A percentile compares a stretch with the other conserved stretches of the same genome.
These are phyloP conservation scores for Piloderma croceum DNA, from an alignment of 768 basidiomycete species.

Conservation along the genomic window DNA sequence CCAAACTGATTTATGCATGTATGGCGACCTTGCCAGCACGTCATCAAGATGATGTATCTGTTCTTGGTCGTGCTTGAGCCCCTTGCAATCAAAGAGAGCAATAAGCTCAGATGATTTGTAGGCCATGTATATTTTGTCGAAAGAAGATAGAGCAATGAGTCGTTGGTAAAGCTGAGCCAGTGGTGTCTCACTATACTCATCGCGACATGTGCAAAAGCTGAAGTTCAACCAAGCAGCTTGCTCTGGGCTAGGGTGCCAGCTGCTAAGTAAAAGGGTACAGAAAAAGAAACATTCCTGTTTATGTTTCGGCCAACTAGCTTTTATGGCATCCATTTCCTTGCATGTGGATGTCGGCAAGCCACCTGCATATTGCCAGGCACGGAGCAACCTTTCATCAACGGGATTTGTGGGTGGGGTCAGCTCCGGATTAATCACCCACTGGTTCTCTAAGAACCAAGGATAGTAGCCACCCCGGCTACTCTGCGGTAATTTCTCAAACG, in stretches of 20 bases:
- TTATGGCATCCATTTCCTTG: too few relatives aligned
- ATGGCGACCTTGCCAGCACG: conserved; percentile 17
- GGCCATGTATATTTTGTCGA: conserved; percentile 30
- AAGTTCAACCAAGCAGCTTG: conserved; percentile 14
- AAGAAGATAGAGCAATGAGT: conserved; percentile 27
- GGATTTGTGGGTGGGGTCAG: conserved; percentile 2
- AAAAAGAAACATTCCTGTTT: too few relatives aligned
- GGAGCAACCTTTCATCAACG: conserved; percentile 6
- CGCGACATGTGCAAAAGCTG: conserved; percentile 15
- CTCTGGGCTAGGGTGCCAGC: too few relatives aligned
- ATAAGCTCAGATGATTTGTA: conserved; percentile 20
- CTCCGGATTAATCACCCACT: conserved; percentile 22
- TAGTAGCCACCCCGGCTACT: conserved; percentile 25
- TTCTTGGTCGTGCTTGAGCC: conserved; percentile 5
- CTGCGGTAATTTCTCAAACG: conserved; percentile 21
- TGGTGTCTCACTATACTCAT: conserved; percentile 8
- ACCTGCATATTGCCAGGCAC: too few relatives aligned
- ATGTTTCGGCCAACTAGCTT: too few relatives aligned
- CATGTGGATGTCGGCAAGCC: too few relatives aligned
- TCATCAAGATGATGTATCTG: conserved; percentile 20
- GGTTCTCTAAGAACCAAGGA: conserved; percentile 32
- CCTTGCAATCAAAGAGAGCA: conserved; percentile 22
- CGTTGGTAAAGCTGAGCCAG: conserved; percentile 14
- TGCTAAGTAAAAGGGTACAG: too few relatives aligned
- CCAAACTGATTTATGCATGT: conserved; percentile 30